Evolutionary conservation across 139 green algal genomes (phyloP).

Genomic region (Penium margaritaceum): DNA sequence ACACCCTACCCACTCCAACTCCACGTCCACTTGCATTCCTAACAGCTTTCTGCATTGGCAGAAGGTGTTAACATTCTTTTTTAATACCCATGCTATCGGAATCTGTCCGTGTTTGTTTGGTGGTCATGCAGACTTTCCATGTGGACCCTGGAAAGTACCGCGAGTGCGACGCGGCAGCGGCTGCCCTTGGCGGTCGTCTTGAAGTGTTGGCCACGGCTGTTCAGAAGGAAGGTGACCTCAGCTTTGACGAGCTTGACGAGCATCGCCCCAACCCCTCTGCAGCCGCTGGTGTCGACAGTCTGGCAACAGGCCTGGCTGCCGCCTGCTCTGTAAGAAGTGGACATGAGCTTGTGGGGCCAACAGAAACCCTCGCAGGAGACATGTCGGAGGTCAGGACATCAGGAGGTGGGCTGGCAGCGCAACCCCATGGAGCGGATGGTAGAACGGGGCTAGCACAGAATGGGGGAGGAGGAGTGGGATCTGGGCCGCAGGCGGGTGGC

Average conservation of each 20-base stretch:
- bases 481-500: constrained; percentile 7
- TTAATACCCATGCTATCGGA: too few relatives aligned
- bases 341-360: background rate
- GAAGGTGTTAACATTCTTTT: too few relatives aligned
- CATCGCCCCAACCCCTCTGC: too few relatives aligned
- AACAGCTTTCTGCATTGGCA: too few relatives aligned
- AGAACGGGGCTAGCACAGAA: too few relatives aligned
- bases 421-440: too few relatives aligned
- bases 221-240: constrained; percentile 34
- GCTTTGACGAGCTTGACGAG: constrained; percentile 17
- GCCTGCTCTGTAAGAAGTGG: background rate
- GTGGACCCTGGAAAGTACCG: constrained; percentile 83
- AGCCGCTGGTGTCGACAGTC: too few relatives aligned
- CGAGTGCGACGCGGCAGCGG: constrained; percentile 64
- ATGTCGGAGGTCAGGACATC: constrained; percentile 6
- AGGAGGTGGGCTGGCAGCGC: background rate
- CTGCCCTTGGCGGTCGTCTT: constrained; percentile 63
- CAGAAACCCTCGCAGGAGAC: background rate
- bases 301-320: background rate
- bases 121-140: constrained; percentile 32
- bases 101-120: too few relatives aligned
- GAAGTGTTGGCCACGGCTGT: constrained; percentile 78
- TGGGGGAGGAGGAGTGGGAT: constrained; percentile 18
- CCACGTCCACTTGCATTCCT: too few relatives aligned
- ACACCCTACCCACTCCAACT: too few relatives aligned